Percentiles rank a stretch among this genome's conserved stretches.
Evolutionary conservation across 140 eudicot species (phyloP).

Genomic region (Flaveria floridana): DNA sequence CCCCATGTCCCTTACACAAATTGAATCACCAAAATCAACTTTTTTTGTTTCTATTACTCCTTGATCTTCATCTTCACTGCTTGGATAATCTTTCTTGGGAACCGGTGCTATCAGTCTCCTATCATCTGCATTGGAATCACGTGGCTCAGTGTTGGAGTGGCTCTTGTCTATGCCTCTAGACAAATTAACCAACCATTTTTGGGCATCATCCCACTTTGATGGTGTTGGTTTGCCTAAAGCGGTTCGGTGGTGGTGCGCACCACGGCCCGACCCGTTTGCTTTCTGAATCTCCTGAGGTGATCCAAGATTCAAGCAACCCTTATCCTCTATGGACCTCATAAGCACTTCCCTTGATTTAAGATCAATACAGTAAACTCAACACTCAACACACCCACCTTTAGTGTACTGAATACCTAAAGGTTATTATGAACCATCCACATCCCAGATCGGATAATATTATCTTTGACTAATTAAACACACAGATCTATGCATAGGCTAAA

Average conservation of each 20-base stretch:
- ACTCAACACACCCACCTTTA: too few species aligned
- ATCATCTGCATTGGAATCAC: slow-evolving; percentile 80
- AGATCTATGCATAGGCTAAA: too few species aligned
- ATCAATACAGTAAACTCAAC: not conserved
- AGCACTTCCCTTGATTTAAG: slow-evolving; percentile 19
- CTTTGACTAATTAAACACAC: too few species aligned
- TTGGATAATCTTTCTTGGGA: slow-evolving; percentile 32
- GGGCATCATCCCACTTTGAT: slow-evolving; percentile 89
- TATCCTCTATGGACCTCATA: slow-evolving; percentile 77
- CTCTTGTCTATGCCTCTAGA: slow-evolving; percentile 51
- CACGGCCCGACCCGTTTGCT: too few species aligned
- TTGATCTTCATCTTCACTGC: slow-evolving; percentile 46
- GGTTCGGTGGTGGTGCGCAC: slow-evolving; percentile 50
- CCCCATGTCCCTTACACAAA: slow-evolving; percentile 91
- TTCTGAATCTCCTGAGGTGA: slow-evolving; percentile 28
- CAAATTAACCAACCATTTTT: slow-evolving; percentile 58
- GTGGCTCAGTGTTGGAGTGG: slow-evolving; percentile 50
- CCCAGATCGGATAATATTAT: too few species aligned
- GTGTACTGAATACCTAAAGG: too few species aligned
- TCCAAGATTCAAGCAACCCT: slow-evolving; percentile 51
- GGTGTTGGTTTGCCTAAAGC: slow-evolving; percentile 79
- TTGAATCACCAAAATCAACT: slow-evolving; percentile 65
- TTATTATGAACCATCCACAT: too few species aligned
- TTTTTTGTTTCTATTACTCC: slow-evolving; percentile 55
- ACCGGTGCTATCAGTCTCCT: slow-evolving; percentile 37